These are phyloP conservation scores for Ganoderma sinense DNA, from an alignment of 1,284 basidiomycete species.

Conservation along the genomic window DNA sequence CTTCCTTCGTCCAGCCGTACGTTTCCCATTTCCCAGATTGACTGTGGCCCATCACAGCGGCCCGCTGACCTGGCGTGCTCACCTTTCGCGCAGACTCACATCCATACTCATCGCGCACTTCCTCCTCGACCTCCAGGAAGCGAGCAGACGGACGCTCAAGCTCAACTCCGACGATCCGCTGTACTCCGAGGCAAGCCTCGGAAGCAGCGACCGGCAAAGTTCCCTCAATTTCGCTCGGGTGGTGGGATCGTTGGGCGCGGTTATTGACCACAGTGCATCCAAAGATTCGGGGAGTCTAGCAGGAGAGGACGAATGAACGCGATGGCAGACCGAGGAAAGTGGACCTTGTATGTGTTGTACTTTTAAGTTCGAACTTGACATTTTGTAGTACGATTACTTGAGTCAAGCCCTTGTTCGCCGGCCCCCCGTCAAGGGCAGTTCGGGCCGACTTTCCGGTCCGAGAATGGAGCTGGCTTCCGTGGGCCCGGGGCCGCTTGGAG, in stretches of 20 bases:
- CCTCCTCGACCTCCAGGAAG: neutral
- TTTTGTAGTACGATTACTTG: no score
- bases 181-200: neutral
- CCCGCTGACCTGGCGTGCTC: neutral
- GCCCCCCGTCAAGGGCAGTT: no score
- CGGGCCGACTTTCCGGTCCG: no score
- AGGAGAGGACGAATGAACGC: neutral
- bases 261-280: neutral
- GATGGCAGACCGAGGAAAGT: neutral
- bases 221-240: neutral
- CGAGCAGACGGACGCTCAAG: neutral
- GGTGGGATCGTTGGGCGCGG: neutral
- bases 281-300: neutral
- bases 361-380: no score
- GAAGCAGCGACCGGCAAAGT: neutral
- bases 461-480: no score
- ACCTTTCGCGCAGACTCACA: neutral
- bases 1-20: neutral
- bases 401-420: no score
- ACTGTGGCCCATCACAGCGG: neutral
- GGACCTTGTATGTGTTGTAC: no score
- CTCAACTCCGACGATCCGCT: neutral
- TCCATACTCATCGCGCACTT: neutral
- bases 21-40: no score
- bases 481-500: no score